Base-by-base conservation (phyloP, 164 flowering plant species). In the Nymphaea thermarum region DNA sequence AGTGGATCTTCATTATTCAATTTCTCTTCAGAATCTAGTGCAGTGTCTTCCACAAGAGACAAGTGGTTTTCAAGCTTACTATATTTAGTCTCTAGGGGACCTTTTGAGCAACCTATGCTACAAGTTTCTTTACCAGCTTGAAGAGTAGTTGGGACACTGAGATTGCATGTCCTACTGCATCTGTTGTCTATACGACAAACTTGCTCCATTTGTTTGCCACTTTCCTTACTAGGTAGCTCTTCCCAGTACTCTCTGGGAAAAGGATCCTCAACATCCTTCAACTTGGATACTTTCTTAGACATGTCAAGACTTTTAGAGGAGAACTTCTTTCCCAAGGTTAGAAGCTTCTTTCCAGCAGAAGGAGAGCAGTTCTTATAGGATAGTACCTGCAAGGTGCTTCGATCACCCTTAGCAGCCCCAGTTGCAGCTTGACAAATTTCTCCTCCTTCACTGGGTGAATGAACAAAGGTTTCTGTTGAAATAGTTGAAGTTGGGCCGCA, bases 391-490 rank as follows among this genome's bases (percentile, higher is more conserved):
- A 55, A 53, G 43, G 61, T 45, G 18, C 15, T 60, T 5, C 70
- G 70, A 18, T 65, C 68, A 42, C 14, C 25, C 60, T 59, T 68
- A 51, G 74, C 71, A 55, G 57, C 63, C 63, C 63, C 70, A 43
- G 42, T 43, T 45, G 67, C 68, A 42, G 67, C 67, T 64, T 43
- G 70, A 67, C 41, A 66, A 70, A 64, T 68, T 43, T 55, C 65
- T 65, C 42, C 66, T 76, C 67, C 73, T 44, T 71, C 73, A 67
- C 76, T 70, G 5, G 71, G 67, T 8, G 71, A 80, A 72, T 82
- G 51, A n/a, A 55, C 69, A 69, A 18, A 8, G 59, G 70, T 73
- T 69, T 67, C 71, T 41, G 44, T 66, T 63, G 75, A 63, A 36
- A 65, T 67, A 45, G 36, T 12, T 62, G 64, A 17, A 17, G 16